phyloP scores from a whole-genome alignment of 352 stramenopile genomes.

The Globisporangium spiculum region DNA sequence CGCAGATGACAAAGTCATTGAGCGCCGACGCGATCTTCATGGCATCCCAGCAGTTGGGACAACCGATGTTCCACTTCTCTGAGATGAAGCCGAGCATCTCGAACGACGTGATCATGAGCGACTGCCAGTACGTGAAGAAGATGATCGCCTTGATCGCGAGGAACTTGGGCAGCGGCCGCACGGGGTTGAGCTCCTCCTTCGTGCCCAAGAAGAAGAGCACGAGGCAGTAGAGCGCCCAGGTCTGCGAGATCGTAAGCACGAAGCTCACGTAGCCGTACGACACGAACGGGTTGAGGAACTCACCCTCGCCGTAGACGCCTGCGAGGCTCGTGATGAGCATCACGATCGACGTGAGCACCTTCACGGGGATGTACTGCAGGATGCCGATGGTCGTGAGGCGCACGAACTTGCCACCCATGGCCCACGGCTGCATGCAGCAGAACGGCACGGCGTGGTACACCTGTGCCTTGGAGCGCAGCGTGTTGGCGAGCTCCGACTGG shows the following conservation, averaged over 20 bases:
- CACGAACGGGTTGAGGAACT: constrained; percentile 82
- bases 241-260: constrained; percentile 88
- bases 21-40: constrained; percentile 88
- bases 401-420: constrained; percentile 92
- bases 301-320: constrained; percentile 87
- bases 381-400: constrained; percentile 91
- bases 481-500: constrained; percentile 76
- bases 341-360: constrained; percentile 85
- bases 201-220: constrained; percentile 93
- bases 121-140: constrained; percentile 96
- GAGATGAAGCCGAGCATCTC: constrained; percentile 87
- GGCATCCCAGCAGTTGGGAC: constrained; percentile 78
- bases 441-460: constrained; percentile 80
- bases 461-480: constrained; percentile 83
- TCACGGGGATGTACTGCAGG: constrained; percentile 91
- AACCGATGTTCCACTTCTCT: constrained; percentile 82
- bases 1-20: constrained; percentile 94
- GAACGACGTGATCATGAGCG: constrained; percentile 87
- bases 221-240: constrained; percentile 93
- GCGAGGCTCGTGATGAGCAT: constrained; percentile 83
- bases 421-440: constrained; percentile 87
- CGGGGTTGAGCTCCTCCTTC: constrained; percentile 85
- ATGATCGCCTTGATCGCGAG: constrained; percentile 94
- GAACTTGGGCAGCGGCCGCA: constrained; percentile 92
- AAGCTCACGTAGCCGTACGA: constrained; percentile 90